phyloP scores from a whole-genome alignment of 768 basidiomycete genomes.

The Tulasnella sp. region DNA sequence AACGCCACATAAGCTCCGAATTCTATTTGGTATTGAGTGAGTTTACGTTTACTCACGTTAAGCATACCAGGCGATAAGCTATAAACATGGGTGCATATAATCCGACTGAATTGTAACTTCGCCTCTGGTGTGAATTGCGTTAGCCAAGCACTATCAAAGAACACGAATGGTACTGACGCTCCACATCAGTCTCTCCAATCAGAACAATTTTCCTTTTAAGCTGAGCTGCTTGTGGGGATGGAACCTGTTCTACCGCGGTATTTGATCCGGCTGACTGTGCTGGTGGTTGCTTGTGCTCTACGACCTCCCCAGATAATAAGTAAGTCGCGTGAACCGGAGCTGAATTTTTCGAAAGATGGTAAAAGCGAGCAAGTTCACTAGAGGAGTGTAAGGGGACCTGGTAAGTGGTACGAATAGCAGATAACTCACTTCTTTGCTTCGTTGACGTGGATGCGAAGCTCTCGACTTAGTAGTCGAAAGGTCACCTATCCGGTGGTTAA shows the following conservation, averaged over 20 bases:
- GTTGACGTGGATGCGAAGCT: too few species aligned
- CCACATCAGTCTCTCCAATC: conserved; percentile 49
- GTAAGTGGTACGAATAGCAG: not conserved
- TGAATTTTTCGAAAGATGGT: conserved; percentile 35
- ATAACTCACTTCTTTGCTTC: conserved; percentile 55
- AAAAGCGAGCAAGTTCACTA: conserved; percentile 55
- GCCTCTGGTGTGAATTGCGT: conserved; percentile 27
- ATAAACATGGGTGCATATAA: conserved; percentile 55
- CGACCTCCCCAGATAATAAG: conserved; percentile 46
- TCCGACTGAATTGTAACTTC: conserved; percentile 37
- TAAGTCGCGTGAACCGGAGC: conserved; percentile 51
- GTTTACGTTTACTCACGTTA: conserved; percentile 31
- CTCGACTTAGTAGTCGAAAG: too few species aligned
- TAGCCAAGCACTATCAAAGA: not conserved
- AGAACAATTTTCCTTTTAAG: conserved; percentile 39
- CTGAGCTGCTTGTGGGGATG: conserved; percentile 29
- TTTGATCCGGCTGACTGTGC: not conserved
- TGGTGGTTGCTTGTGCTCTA: conserved; percentile 1
- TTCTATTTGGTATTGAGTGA: not conserved
- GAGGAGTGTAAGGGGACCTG: not conserved
- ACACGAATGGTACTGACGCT: conserved; percentile 35
- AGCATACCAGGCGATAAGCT: conserved; percentile 54
- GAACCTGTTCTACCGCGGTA: not conserved
- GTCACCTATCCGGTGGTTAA: too few species aligned
- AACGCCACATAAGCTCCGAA: not conserved